phyloP scores from a whole-genome alignment of 768 basidiomycete genomes.

The Trametes villosa region DNA sequence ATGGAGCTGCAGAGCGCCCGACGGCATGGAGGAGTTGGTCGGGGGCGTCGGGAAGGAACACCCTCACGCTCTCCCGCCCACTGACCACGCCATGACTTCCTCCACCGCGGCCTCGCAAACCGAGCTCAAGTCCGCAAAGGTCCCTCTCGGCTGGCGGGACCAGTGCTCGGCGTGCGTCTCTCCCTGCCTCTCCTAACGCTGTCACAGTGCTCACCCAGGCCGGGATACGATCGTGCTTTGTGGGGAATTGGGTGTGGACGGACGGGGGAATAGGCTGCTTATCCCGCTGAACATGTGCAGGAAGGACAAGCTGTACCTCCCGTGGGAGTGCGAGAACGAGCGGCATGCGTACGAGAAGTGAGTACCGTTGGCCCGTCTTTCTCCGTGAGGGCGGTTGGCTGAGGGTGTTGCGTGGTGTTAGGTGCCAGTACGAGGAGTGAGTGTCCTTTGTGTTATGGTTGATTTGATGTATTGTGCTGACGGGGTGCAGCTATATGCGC shows the following conservation, averaged over 20 bases:
- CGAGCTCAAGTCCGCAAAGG: slow-evolving; percentile 73
- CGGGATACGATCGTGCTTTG: background rate
- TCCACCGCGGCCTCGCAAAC: slow-evolving; percentile 81
- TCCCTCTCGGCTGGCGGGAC: slow-evolving; percentile 88
- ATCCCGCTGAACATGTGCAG: slow-evolving; percentile 90
- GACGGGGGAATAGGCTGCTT: slow-evolving; percentile 58
- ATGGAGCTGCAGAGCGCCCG: too few relatives aligned
- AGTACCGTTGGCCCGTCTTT: slow-evolving; percentile 32
- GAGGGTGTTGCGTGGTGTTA: slow-evolving; percentile 34
- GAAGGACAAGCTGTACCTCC: slow-evolving; percentile 73
- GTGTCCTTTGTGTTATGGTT: slow-evolving; percentile 6
- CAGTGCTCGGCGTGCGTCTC: slow-evolving; percentile 88
- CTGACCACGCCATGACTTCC: slow-evolving; percentile 56
- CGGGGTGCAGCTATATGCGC: slow-evolving; percentile 68
- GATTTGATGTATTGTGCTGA: slow-evolving; percentile 8
- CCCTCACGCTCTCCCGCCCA: background rate
- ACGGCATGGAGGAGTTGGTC: too few relatives aligned
- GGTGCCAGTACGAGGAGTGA: slow-evolving; percentile 96
- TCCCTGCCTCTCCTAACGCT: too few relatives aligned
- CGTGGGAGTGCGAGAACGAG: slow-evolving; percentile 96
- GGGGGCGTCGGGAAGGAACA: background rate
- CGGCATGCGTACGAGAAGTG: slow-evolving; percentile 86
- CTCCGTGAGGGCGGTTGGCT: background rate
- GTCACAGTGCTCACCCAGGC: too few relatives aligned
- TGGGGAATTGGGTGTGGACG: background rate